Evolutionary conservation across 2,329 filamentous ascomycete genomes (phyloP), one percentile per base, ranked within the genome.

Genomic region (Orbilia javanica): DNA sequence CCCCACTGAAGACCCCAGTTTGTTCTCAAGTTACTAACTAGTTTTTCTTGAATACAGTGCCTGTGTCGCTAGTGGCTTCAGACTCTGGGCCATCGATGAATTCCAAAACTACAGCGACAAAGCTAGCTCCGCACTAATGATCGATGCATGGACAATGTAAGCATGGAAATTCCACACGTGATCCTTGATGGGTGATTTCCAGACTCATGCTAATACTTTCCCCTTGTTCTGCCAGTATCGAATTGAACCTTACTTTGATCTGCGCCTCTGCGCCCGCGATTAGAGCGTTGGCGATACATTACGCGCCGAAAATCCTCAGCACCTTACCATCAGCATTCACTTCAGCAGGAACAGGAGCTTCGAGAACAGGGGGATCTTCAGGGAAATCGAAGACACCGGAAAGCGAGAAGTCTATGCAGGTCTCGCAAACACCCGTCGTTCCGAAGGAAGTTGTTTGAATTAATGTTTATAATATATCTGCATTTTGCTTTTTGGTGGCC

Each of bases 141-240:
- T 71, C 20, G 44, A 63, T 31, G 67, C 44, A 25, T 71, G 42
- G 55, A 53, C 67, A 22, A 63, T 63, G 67, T 71, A 55, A 44
- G 55, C 8, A 18, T 44, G 8, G 8, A 50, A 22, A 1, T 25
- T 4, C 20, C 20, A 8, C 8, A n/a, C 5, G 15, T 6, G 15
- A 31, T 48, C 11, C 15, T 34, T n/a, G 15, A 39, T 15, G 22
- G 39, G 11, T 22, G 15, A 34, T 34, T 10, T 34, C 31, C 11
- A 18, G 6, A 1, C 55, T 6, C 8, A n/a, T 20, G 7, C 52
- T 22, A 25, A 27, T 6, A 22, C n/a, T 22, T 4, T 15, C 18
- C 25, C 5, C 15, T 22, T n/a, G n/a, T n/a, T n/a, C 27, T 7
- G 20, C 13, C 46, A 71, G 67, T 3, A 64, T 71, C 46, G 67